Percentiles rank a stretch among this genome's conserved stretches.
Evolutionary conservation across 805 yeast species (phyloP).

Genomic region (Phaffomyces antillensis): DNA sequence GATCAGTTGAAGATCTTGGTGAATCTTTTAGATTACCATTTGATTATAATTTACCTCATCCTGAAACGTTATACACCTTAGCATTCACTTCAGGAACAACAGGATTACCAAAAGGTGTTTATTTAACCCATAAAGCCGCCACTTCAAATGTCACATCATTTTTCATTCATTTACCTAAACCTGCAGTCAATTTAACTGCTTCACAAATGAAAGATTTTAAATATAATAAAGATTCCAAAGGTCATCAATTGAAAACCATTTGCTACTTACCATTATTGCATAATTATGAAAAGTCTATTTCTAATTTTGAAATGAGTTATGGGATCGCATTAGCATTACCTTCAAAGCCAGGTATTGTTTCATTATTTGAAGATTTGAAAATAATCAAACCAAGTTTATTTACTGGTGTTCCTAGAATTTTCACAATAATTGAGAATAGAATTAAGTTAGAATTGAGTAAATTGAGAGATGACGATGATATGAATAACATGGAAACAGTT

Average conservation of each 20-base stretch:
- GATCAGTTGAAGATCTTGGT: conserved; percentile 25
- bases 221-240: conserved; percentile 8
- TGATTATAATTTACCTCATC: conserved; percentile 16
- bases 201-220: background rate
- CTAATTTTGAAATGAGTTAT: conserved; percentile 26
- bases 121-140: conserved; percentile 36
- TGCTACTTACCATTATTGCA: conserved; percentile 52
- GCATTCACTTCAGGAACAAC: conserved; percentile 59
- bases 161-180: conserved; percentile 19
- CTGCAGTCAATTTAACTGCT: background rate
- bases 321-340: conserved; percentile 40
- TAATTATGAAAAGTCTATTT: conserved; percentile 45
- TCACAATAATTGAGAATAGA: conserved; percentile 43
- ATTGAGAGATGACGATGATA: conserved; percentile 1
- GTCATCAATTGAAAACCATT: conserved; percentile 21
- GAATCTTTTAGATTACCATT: conserved; percentile 28
- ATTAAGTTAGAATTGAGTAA: conserved; percentile 33
- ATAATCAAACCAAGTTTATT: conserved; percentile 37
- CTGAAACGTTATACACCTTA: conserved; percentile 25
- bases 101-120: conserved; percentile 57
- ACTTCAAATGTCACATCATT: conserved; percentile 24
- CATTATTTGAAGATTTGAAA: conserved; percentile 43
- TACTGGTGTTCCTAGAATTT: conserved; percentile 48
- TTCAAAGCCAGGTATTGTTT: conserved; percentile 33
- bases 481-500: conserved; percentile 6